Percentiles rank a stretch among this genome's conserved stretches.
These are phyloP conservation scores for Pythium vanterpoolii DNA, from an alignment of 352 stramenopile genomes.

Conservation along the genomic window DNA sequence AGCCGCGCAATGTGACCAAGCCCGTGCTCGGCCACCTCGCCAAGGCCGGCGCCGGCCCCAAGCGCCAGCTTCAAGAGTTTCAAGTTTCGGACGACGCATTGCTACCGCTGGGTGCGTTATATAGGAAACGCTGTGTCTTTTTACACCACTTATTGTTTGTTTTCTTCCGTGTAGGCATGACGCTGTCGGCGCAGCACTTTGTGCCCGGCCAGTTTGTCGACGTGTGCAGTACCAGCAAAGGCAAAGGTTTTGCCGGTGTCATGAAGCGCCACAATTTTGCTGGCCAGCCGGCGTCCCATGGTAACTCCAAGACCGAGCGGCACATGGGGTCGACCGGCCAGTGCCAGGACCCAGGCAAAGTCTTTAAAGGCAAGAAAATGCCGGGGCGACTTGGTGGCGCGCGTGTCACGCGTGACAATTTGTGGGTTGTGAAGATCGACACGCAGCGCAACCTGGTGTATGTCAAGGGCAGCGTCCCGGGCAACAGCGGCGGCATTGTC, in stretches of 20 bases:
- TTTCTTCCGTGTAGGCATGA: conserved; percentile 39
- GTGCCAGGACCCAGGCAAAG: conserved; percentile 97
- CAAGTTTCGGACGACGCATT: conserved; percentile 89
- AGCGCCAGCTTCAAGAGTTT: conserved; percentile 96
- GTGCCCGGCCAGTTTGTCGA: conserved; percentile 98
- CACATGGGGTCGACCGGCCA: conserved; percentile 96
- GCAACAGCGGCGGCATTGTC: conserved; percentile 85
- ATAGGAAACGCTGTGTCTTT: not conserved
- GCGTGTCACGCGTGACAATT: conserved; percentile 95
- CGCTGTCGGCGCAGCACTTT: conserved; percentile 97
- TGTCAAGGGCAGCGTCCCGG: conserved; percentile 91
- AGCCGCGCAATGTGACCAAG: conserved; percentile 95
- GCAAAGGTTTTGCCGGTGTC: conserved; percentile 91
- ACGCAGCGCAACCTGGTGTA: conserved; percentile 92
- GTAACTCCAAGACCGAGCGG: conserved; percentile 97
- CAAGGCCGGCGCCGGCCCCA: conserved; percentile 90
- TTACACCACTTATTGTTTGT: not conserved
- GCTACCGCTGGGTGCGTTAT: conserved; percentile 65
- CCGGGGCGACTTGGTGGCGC: conserved; percentile 95
- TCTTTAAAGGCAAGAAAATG: conserved; percentile 99
- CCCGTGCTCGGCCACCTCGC: conserved; percentile 90
- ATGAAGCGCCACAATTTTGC: conserved; percentile 99
- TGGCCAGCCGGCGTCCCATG: conserved; percentile 96
- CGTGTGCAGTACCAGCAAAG: conserved; percentile 92
- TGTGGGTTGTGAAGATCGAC: conserved; percentile 93